A percentile compares a stretch with the other conserved stretches of the same genome.
Conservation (phyloP, 2,329 filamentous ascomycete genomes). For the Albophoma yamanashiensis region DNA sequence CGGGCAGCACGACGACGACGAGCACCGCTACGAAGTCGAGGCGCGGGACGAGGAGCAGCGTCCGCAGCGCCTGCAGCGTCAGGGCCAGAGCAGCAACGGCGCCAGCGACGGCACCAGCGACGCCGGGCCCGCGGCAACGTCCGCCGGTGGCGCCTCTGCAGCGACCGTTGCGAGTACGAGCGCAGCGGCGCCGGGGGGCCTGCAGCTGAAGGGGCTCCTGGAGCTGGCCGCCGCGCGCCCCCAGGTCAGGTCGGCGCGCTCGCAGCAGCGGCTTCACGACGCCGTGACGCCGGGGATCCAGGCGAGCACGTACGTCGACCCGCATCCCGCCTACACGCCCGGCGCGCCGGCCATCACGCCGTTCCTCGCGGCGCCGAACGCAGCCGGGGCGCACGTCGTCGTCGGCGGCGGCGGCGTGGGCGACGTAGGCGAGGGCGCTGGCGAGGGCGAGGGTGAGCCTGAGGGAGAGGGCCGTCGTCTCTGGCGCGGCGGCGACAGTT, state of each 20-base stretch:
- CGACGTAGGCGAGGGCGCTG: too few relatives aligned
- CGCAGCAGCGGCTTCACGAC: constrained; percentile 3
- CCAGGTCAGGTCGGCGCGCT: background rate
- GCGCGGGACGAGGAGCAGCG: background rate
- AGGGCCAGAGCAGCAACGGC: background rate
- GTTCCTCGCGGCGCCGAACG: too few relatives aligned
- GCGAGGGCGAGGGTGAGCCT: too few relatives aligned
- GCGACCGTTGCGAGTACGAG: background rate
- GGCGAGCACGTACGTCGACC: constrained; percentile 12
- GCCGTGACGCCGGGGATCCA: constrained; percentile 16
- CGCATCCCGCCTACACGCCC: background rate
- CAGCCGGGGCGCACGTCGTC: background rate
- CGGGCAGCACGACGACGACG: background rate
- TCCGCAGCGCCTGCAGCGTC: too few relatives aligned
- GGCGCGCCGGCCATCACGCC: background rate
- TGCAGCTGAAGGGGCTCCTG: background rate
- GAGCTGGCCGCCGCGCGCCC: background rate
- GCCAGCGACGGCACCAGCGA: background rate
- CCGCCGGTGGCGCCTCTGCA: background rate
- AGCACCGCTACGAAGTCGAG: background rate
- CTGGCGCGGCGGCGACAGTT: background rate
- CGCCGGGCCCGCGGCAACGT: background rate
- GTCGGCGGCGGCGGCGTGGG: too few relatives aligned
- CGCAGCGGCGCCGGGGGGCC: background rate
- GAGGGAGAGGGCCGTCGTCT: too few relatives aligned